A percentile compares a stretch with the other conserved stretches of the same genome.
Evolutionary conservation across 495 filamentous ascomycete genomes (phyloP).

Genomic region (Xylaria telfairii): DNA sequence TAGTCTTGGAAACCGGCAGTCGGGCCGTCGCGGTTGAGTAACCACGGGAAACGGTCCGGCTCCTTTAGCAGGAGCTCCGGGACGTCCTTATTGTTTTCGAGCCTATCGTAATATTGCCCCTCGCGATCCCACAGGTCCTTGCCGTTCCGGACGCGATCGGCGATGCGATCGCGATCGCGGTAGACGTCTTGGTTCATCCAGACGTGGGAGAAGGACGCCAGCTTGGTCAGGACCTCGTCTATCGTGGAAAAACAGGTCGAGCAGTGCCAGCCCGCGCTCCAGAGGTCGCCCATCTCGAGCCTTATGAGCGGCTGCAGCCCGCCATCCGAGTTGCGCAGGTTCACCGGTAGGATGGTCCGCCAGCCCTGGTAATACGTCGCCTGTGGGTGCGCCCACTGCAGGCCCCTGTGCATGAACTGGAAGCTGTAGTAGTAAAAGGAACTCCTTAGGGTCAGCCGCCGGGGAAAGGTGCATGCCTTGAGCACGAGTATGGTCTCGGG

Average conservation of each 20-base stretch:
- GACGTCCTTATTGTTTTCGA: conserved; percentile 53
- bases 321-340: conserved; percentile 53
- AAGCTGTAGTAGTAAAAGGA: conserved; percentile 64
- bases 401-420: conserved; percentile 57
- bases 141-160: conserved; percentile 54
- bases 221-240: conserved; percentile 57
- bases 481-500: conserved; percentile 52
- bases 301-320: conserved; percentile 38
- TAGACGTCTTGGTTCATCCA: conserved; percentile 51
- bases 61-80: conserved; percentile 47
- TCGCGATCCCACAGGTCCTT: conserved; percentile 58
- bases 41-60: conserved; percentile 43
- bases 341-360: conserved; percentile 54
- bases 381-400: conserved; percentile 62
- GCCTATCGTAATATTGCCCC: conserved; percentile 50
- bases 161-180: conserved; percentile 49
- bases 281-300: conserved; percentile 49
- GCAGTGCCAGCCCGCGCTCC: conserved; percentile 62
- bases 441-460: conserved; percentile 57
- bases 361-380: conserved; percentile 59
- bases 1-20: conserved; percentile 51
- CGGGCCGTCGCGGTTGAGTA: conserved; percentile 46
- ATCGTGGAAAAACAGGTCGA: conserved; percentile 59
- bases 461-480: conserved; percentile 56
- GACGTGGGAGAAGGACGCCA: conserved; percentile 57